A percentile compares a stretch with the other conserved stretches of the same genome.
phyloP scores from a whole-genome alignment of 2,329 filamentous ascomycete species.

The Aspergillus sp. region DNA sequence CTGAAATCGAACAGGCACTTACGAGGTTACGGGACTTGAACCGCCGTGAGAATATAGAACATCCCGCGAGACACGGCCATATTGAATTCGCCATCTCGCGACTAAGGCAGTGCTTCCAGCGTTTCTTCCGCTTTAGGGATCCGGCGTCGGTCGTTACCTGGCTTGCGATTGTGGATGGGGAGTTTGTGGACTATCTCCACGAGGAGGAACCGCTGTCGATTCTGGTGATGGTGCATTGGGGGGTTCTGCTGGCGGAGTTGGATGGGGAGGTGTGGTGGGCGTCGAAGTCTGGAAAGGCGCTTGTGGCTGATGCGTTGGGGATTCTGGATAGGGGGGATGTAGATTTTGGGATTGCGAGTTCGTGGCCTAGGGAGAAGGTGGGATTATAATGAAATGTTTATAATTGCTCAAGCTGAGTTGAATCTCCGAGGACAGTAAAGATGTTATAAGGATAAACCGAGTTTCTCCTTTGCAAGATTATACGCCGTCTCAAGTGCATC shows the following conservation, averaged over 20 bases:
- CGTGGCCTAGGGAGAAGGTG: background rate
- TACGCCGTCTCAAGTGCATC: background rate
- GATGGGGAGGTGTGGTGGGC: background rate
- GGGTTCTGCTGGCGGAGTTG: background rate
- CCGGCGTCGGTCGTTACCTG: background rate
- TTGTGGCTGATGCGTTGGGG: background rate
- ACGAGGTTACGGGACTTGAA: background rate
- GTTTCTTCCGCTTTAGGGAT: background rate
- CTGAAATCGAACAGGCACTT: background rate
- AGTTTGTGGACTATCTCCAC: background rate
- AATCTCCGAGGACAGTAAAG: too few relatives aligned
- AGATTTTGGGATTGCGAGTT: background rate
- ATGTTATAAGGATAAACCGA: too few relatives aligned
- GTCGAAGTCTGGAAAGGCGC: background rate
- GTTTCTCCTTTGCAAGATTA: background rate
- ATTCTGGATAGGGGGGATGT: background rate
- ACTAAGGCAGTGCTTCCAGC: background rate
- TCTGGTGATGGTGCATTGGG: background rate
- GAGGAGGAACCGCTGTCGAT: background rate
- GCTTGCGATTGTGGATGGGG: background rate
- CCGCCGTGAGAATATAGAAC: accelerated
- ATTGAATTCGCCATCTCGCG: background rate
- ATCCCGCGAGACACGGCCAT: background rate
- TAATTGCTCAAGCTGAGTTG: too few relatives aligned
- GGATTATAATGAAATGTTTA: background rate